These are phyloP conservation scores for Hypholoma sublateritium DNA, from an alignment of 768 basidiomycete genomes.

Conservation along the genomic window DNA sequence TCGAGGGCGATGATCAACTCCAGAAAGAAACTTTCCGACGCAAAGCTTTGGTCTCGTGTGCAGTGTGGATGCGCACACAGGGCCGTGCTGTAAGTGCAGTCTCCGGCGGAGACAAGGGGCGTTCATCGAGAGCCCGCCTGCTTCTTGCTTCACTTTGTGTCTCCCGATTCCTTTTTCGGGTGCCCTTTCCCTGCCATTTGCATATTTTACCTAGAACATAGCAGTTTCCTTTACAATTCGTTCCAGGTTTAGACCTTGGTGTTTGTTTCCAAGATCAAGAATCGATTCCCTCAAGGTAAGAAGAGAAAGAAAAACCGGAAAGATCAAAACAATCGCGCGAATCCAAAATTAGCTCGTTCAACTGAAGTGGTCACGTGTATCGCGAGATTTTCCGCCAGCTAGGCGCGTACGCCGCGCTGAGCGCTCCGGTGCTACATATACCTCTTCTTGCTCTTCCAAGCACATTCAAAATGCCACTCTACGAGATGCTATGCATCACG, in stretches of 20 bases:
- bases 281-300: neutral
- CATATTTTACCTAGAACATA: too few relatives aligned
- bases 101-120: slow-evolving; percentile 22
- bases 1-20: slow-evolving; percentile 9
- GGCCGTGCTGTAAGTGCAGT: slow-evolving; percentile 17
- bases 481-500: slow-evolving; percentile 84
- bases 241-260: neutral
- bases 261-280: neutral
- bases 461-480: slow-evolving; percentile 72
- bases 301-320: neutral
- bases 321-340: neutral
- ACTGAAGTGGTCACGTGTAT: slow-evolving; percentile 4
- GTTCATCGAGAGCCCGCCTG: slow-evolving; percentile 22
- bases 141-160: slow-evolving; percentile 4
- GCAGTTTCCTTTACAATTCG: neutral
- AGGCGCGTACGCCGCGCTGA: neutral
- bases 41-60: neutral
- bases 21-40: neutral
- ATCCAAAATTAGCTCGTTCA: neutral
- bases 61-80: slow-evolving; percentile 5
- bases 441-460: neutral
- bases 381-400: slow-evolving; percentile 3
- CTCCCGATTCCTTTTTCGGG: neutral
- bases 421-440: neutral
- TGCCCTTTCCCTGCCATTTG: neutral